phyloP scores from a whole-genome alignment of 2,329 filamentous ascomycete genomes.

The Cladophialophora chaetospira region DNA sequence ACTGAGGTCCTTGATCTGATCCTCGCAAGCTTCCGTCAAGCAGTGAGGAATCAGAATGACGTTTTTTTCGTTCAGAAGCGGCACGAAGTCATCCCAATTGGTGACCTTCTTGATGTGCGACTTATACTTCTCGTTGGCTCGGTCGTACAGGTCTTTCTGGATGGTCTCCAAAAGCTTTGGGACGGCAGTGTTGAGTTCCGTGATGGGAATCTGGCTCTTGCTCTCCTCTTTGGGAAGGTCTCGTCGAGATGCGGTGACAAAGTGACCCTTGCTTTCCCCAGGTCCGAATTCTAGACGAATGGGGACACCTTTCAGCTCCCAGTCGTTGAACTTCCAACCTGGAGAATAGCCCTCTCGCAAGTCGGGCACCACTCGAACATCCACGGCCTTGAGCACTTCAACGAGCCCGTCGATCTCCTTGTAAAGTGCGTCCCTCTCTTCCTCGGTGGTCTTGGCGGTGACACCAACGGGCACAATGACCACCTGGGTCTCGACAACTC shows the following conservation, averaged over 20 bases:
- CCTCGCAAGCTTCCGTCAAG: constrained; percentile 79
- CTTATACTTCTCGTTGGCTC: constrained; percentile 76
- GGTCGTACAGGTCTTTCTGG: constrained; percentile 75
- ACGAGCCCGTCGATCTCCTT: constrained; percentile 73
- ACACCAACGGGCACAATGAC: constrained; percentile 91
- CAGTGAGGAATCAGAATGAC: constrained; percentile 92
- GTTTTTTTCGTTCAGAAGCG: constrained; percentile 87
- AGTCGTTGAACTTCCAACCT: constrained; percentile 98
- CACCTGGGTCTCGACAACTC: constrained; percentile 82
- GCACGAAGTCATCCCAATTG: constrained; percentile 89
- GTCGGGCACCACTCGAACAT: constrained; percentile 78
- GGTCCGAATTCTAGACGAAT: constrained; percentile 94
- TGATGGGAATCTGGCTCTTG: constrained; percentile 73
- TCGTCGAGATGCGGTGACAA: constrained; percentile 82
- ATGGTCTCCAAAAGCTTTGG: constrained; percentile 85
- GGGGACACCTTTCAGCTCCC: constrained; percentile 94
- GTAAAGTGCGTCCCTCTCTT: constrained; percentile 75
- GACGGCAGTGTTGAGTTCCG: constrained; percentile 71
- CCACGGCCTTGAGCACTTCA: constrained; percentile 67
- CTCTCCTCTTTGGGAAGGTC: constrained; percentile 63
- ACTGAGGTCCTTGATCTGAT: constrained; percentile 90
- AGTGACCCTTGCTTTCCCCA: constrained; percentile 83
- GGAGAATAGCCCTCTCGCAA: constrained; percentile 87
- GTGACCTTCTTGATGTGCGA: constrained; percentile 78
- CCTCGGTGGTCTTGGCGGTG: constrained; percentile 79